phyloP scores from a whole-genome alignment of 352 stramenopile species.

The Phytopythium helicoides region DNA sequence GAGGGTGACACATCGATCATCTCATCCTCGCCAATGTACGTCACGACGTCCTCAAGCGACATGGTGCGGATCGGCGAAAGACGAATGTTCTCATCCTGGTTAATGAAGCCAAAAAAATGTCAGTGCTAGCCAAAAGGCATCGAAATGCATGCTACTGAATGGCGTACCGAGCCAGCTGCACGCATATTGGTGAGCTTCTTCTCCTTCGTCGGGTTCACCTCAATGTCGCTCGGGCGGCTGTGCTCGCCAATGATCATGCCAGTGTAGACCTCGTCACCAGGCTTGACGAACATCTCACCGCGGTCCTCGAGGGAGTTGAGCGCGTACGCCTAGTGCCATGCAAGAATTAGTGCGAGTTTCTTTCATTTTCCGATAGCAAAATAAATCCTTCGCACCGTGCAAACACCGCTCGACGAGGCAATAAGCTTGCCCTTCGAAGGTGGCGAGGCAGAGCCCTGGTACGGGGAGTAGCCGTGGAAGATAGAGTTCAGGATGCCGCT shows the following conservation, averaged over 20 bases:
- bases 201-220: slow-evolving; percentile 97
- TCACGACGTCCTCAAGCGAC: slow-evolving; percentile 97
- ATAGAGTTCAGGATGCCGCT: slow-evolving; percentile 97
- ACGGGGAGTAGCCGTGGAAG: slow-evolving; percentile 95
- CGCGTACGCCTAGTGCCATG: slow-evolving; percentile 92
- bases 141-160: not conserved
- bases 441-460: slow-evolving; percentile 60
- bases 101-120: not conserved
- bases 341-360: not conserved
- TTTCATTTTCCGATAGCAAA: not conserved
- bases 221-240: slow-evolving; percentile 93
- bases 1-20: slow-evolving; percentile 97
- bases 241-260: slow-evolving; percentile 99
- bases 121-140: not conserved
- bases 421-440: slow-evolving; percentile 87
- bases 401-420: slow-evolving; percentile 61
- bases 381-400: slow-evolving; percentile 29
- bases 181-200: slow-evolving; percentile 98
- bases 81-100: slow-evolving; percentile 93
- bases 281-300: slow-evolving; percentile 95
- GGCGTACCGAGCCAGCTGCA: slow-evolving; percentile 76
- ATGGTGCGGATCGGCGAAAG: slow-evolving; percentile 91
- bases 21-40: slow-evolving; percentile 97
- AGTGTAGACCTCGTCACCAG: slow-evolving; percentile 94
- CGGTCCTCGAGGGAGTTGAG: slow-evolving; percentile 91